Evolutionary conservation across 1,284 basidiomycete genomes (phyloP).

Genomic region (Trametes polyzona): DNA sequence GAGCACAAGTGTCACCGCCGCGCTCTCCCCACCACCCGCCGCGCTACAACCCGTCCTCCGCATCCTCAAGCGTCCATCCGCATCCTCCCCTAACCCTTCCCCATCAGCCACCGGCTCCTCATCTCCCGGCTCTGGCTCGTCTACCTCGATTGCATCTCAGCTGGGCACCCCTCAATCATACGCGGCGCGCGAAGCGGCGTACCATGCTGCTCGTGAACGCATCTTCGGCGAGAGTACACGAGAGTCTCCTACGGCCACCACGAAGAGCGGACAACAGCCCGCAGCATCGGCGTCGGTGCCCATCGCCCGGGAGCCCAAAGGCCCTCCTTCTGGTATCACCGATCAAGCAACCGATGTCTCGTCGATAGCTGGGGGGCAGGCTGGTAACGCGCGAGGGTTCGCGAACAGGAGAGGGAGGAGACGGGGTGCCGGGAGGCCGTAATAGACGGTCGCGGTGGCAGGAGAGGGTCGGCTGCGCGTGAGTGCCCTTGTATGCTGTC

Average conservation of each 20-base stretch:
- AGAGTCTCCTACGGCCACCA: background rate
- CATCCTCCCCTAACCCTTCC: conserved; percentile 20
- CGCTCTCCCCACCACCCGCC: conserved; percentile 37
- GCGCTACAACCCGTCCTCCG: conserved; percentile 42
- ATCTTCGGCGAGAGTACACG: conserved; percentile 34
- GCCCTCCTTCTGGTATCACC: conserved; percentile 1
- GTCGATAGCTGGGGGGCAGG: background rate
- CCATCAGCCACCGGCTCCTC: background rate
- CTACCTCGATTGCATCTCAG: background rate
- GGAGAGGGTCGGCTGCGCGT: background rate
- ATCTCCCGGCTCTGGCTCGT: background rate
- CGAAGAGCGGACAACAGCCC: background rate
- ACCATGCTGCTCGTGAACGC: conserved; percentile 43
- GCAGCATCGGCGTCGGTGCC: conserved; percentile 2
- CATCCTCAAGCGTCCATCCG: conserved; percentile 42
- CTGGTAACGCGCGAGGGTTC: conserved; percentile 10
- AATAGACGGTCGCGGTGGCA: too few relatives aligned
- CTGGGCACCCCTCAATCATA: conserved; percentile 30
- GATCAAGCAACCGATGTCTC: background rate
- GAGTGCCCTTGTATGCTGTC: background rate
- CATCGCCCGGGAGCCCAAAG: conserved; percentile 17
- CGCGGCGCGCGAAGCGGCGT: conserved; percentile 42
- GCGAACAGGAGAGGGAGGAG: conserved; percentile 15
- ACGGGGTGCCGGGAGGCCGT: conserved; percentile 1
- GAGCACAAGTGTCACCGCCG: conserved; percentile 24